phyloP scores from a whole-genome alignment of 805 yeast species.

The Candida vaughaniae region DNA sequence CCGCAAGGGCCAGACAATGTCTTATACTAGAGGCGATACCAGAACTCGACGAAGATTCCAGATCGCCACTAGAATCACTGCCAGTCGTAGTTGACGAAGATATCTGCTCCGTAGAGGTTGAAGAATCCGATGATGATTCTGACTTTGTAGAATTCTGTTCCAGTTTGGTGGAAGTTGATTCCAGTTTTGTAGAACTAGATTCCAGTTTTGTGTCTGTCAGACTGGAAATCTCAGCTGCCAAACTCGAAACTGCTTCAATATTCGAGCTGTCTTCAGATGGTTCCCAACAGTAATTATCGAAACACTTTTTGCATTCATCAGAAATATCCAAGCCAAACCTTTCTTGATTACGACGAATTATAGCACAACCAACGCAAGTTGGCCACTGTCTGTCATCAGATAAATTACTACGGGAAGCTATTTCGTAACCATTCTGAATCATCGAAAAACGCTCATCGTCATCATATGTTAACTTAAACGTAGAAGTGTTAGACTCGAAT shows the following conservation, averaged over 20 bases:
- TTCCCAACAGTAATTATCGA: constrained; percentile 73
- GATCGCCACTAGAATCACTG: too few species aligned
- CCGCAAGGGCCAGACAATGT: too few species aligned
- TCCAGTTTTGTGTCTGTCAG: not conserved
- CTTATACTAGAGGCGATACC: too few species aligned
- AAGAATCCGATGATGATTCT: too few species aligned
- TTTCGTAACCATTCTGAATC: constrained; percentile 73
- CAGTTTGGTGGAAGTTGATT: too few species aligned
- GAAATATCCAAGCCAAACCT: constrained; percentile 57
- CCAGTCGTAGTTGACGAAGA: too few species aligned
- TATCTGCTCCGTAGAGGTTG: too few species aligned
- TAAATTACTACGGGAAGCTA: constrained; percentile 62
- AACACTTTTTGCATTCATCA: constrained; percentile 71
- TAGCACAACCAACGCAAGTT: constrained; percentile 80
- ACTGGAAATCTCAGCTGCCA: constrained; percentile 2
- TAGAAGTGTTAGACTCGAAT: constrained; percentile 68
- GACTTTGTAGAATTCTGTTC: too few species aligned
- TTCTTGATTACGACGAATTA: constrained; percentile 74
- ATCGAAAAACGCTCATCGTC: constrained; percentile 56
- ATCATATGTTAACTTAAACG: constrained; percentile 62
- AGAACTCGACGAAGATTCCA: too few species aligned
- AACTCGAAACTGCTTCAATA: constrained; percentile 1
- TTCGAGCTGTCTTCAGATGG: constrained; percentile 5
- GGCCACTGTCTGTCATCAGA: constrained; percentile 69
- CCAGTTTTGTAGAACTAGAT: not conserved